Base-by-base conservation (phyloP, 2,329 filamentous ascomycete genomes). In the Sporothrix sp. region DNA sequence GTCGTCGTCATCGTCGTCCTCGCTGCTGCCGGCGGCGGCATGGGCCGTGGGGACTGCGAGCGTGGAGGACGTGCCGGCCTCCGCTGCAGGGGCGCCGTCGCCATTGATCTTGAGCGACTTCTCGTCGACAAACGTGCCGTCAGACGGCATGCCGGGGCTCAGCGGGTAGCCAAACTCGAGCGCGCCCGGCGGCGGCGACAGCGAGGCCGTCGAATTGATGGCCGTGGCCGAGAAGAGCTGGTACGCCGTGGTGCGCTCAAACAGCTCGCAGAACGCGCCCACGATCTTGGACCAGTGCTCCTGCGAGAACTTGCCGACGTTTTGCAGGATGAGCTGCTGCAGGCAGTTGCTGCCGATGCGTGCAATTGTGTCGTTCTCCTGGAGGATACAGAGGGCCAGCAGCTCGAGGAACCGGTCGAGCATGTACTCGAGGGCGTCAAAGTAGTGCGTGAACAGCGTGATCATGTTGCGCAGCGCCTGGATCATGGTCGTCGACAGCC, bases 401-500 rank as follows among this genome's bases (percentile, higher is more conserved):
- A 99, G 78, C 65, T 97, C 91, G 33, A 99, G 70, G 66, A 98
- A 97, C n/a, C 93, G 79, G 66, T 96, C 89, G 16, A 99, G 78
- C 93, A 99, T 98, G 64, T 95, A 95, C 68, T 97, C 89, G 9
- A 99, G 72, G 0, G 89, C 83, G 53, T 94, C 87, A 58, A 98
- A 99, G 68, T 97, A 98, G 67, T 99, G 94, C 0, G 94, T 98
- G 66, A 98, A 98, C 21, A 99, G 78, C 1, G 88, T 91, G 60
- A 99, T 97, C 87, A 98, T 95, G 68, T 97, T 96, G 53, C 93
- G 84, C 50, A 99, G 72, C 2, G 93, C 93, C 66, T 99, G 93
- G 36, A 99, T 98, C 87, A 99, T 96, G 8, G 93, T 99, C 0
- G 93, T 98, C 1, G 93, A 97, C 21, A 99, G 75, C 93, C 93